These are phyloP conservation scores for Coniella lustricola DNA, from an alignment of 2,329 filamentous ascomycete genomes.

Conservation along the genomic window DNA sequence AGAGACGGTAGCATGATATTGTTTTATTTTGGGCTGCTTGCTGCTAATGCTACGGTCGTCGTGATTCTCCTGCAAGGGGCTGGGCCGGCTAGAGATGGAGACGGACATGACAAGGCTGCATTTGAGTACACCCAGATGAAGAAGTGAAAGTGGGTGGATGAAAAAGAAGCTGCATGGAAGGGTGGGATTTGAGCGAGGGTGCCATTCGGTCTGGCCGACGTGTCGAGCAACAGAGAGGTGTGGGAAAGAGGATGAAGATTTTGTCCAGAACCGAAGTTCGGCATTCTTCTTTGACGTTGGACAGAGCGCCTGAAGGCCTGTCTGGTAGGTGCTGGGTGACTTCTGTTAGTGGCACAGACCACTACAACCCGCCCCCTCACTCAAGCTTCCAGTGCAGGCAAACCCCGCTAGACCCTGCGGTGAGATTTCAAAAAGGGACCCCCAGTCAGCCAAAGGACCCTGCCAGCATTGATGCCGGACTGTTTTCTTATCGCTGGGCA, in stretches of 20 bases:
- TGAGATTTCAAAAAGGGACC: neutral
- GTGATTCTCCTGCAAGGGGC: conserved; percentile 4
- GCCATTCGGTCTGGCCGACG: no score
- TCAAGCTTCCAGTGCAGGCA: neutral
- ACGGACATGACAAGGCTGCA: conserved; percentile 2
- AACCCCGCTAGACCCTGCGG: conserved; percentile 1
- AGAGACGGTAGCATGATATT: no score
- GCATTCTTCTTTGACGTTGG: neutral
- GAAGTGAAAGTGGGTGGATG: no score
- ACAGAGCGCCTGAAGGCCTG: no score
- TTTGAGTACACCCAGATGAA: neutral
- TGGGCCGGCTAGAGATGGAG: no score
- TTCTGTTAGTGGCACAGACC: conserved; percentile 19
- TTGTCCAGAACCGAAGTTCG: no score
- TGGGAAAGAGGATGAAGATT: no score
- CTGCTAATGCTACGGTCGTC: no score
- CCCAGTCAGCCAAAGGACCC: no score
- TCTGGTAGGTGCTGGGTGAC: conserved; percentile 25
- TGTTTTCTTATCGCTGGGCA: no score
- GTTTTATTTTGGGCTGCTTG: no score
- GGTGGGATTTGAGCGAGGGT: neutral
- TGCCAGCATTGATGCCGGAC: no score
- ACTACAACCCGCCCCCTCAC: neutral
- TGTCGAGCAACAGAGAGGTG: neutral
- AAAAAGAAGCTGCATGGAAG: neutral